Base-by-base conservation (phyloP, 352 stramenopile species). In the Phytophthora citrophthora region DNA sequence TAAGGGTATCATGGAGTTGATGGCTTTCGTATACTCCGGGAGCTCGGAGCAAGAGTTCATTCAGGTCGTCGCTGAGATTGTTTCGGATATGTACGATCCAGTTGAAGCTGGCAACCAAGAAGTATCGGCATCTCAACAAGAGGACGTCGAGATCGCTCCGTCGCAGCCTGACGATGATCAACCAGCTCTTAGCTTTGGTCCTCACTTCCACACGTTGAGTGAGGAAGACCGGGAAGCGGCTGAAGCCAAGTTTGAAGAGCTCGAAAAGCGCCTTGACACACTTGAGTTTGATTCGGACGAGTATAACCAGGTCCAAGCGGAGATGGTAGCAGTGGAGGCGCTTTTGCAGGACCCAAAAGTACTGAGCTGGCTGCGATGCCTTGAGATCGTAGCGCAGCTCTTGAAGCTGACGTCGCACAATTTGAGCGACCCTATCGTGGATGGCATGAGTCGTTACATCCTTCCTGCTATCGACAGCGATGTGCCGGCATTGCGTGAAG, bases 31-130 rank as follows among this genome's bases (percentile, higher is more conserved):
- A 18, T 83, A 92, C 29, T 77, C 82, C 9, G 70, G 75, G n/a
- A 88, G 70, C 41, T 85, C 79, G 1, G 81, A 93, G 47, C 79
- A 88, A 61, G 83, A 91, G 59, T 94, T 94, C 54, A 81, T 90
- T 38, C 83, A 90, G 46, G 73, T 91, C 2, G 78, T 93, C 1
- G 81, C 84, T 10, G 86, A 94, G 50, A 92, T 91, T 29, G 78
- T 86, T 36, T 89, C 78, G 3, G 86, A 94, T 46, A 57, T 94
- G 64, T 94, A 91, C 50, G 86, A 94, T 31, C 70, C 74, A 0
- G 74, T 94, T 18, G 83, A 93, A 49, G 70, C 60, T 44, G 45
- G 23, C n/a, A 62, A 40, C 16, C 36, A 54, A 32, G 62, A 76
- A 8, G 45, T 40, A 2, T 61, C 52, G 7, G 20, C 41, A 20